Evolutionary conservation across 2,329 filamentous ascomycete species (phyloP).

Genomic region (Colletotrichum cereale): DNA sequence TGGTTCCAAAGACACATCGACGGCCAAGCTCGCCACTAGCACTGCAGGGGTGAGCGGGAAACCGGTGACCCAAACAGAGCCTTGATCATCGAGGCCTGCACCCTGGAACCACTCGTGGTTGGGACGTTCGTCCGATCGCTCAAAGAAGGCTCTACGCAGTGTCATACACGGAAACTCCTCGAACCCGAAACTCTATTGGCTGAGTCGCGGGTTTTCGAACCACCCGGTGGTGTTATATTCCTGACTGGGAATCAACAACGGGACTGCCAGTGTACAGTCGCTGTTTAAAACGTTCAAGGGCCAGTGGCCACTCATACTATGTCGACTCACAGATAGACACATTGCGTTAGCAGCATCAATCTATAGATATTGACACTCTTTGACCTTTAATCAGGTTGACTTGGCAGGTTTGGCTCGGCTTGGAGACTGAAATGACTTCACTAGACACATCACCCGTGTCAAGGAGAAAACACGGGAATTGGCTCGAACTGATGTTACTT

Average conservation of each 20-base stretch:
- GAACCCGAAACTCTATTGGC: not conserved
- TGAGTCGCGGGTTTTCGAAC: not conserved
- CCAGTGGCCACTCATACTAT: not conserved
- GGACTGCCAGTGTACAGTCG: not conserved
- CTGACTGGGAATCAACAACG: not conserved
- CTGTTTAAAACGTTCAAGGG: not conserved
- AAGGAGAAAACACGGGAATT: not conserved
- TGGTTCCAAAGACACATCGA: not conserved
- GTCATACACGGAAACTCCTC: not conserved
- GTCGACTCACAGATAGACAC: not conserved
- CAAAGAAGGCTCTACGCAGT: not conserved
- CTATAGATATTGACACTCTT: not conserved
- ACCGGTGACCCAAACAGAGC: not conserved
- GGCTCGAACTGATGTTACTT: not conserved
- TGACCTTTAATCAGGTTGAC: not conserved
- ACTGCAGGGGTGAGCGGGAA: constrained; percentile 16
- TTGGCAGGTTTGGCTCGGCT: not conserved
- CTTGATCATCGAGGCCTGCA: no score
- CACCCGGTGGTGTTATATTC: not conserved
- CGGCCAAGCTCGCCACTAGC: constrained; percentile 20
- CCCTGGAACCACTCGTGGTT: constrained; percentile 9
- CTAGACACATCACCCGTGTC: not conserved
- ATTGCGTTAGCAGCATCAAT: not conserved
- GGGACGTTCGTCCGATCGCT: not conserved
- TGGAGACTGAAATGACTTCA: not conserved